Percentiles rank a stretch among this genome's conserved stretches.
Conservation (phyloP, 345 rosid genomes). For the Ceriops zippeliana region DNA sequence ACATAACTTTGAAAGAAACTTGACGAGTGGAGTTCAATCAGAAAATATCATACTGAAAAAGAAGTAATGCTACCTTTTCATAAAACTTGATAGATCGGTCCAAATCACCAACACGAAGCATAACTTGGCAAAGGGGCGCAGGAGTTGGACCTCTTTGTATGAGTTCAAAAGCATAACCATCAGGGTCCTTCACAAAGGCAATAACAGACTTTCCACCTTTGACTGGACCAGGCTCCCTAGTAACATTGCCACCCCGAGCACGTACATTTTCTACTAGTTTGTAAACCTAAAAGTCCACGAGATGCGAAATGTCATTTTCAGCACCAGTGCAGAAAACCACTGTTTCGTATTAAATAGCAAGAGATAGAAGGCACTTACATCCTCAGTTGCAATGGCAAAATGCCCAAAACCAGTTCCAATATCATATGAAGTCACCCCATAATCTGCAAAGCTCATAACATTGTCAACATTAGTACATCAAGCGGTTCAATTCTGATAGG, state of each 20-base stretch:
- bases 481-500: too few relatives aligned
- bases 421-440: conserved; percentile 81
- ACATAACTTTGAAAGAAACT: not conserved
- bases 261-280: conserved; percentile 70
- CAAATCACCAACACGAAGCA: conserved; percentile 91
- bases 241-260: conserved; percentile 72
- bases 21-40: not conserved
- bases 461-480: too few relatives aligned
- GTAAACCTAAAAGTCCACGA: conserved; percentile 44
- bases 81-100: conserved; percentile 81
- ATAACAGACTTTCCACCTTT: conserved; percentile 70
- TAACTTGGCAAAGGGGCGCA: conserved; percentile 92
- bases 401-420: conserved; percentile 96
- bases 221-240: conserved; percentile 92
- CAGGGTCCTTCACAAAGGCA: conserved; percentile 98
- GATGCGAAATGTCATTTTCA: conserved; percentile 2
- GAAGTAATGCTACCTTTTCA: conserved; percentile 57
- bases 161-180: conserved; percentile 80
- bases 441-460: conserved; percentile 40
- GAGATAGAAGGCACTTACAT: conserved; percentile 42
- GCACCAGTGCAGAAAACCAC: conserved; percentile 1
- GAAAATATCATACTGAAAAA: not conserved
- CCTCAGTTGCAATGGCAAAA: conserved; percentile 82
- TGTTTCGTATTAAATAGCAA: not conserved
- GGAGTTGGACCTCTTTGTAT: conserved; percentile 87